These are phyloP conservation scores for Colletotrichum tropicale DNA, from an alignment of 2,329 filamentous ascomycete genomes.

Conservation along the genomic window DNA sequence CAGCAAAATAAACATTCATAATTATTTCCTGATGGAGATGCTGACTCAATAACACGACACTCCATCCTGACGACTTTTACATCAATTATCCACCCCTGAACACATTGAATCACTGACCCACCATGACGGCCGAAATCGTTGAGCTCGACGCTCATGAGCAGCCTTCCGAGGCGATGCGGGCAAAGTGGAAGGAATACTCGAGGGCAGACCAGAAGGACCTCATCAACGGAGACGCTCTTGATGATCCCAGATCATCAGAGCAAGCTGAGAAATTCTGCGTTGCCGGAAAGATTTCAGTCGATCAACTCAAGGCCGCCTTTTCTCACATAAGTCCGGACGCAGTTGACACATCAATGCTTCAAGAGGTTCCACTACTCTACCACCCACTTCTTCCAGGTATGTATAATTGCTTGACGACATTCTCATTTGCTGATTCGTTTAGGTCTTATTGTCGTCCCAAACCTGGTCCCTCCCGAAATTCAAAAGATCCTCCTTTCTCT, in stretches of 20 bases:
- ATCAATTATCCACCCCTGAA: background rate
- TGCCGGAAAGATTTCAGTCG: constrained; percentile 45
- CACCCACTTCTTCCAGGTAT: constrained; percentile 73
- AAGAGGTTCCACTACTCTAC: constrained; percentile 61
- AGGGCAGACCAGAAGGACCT: constrained; percentile 60
- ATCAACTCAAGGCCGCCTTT: constrained; percentile 49
- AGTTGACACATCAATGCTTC: constrained; percentile 30
- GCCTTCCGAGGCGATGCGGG: constrained; percentile 72
- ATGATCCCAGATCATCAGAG: constrained; percentile 44
- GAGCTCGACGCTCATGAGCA: constrained; percentile 78
- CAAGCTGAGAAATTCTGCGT: constrained; percentile 49
- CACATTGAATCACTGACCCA: background rate
- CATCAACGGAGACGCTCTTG: constrained; percentile 58
- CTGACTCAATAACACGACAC: background rate
- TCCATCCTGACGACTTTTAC: fast-evolving
- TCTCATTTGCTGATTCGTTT: background rate
- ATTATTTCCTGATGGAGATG: background rate
- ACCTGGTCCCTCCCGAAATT: constrained; percentile 70
- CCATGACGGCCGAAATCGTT: constrained; percentile 47
- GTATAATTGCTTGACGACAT: background rate
- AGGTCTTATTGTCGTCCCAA: constrained; percentile 83
- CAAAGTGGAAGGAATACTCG: constrained; percentile 77
- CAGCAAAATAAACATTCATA: background rate
- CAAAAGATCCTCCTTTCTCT: constrained; percentile 75
- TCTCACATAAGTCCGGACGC: constrained; percentile 38